Percentiles rank a stretch among this genome's conserved stretches.
These are phyloP conservation scores for Linanthus parryae DNA, from an alignment of 148 eudicot species.

Conservation along the genomic window DNA sequence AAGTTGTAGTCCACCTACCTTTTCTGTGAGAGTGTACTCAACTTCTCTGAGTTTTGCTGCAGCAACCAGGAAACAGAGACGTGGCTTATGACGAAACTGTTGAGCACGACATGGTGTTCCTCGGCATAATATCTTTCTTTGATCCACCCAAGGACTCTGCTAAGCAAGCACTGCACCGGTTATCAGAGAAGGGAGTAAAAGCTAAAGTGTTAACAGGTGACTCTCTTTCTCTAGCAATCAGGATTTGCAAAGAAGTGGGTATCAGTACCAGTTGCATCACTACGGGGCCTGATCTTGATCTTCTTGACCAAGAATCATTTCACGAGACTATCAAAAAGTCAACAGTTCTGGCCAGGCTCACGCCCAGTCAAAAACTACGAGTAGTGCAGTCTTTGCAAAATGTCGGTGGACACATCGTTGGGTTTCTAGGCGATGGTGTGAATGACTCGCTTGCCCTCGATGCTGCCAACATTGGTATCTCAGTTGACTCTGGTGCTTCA, in stretches of 20 bases:
- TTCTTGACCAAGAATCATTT: conserved; percentile 28
- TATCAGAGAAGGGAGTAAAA: conserved; percentile 44
- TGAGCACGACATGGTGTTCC: conserved; percentile 37
- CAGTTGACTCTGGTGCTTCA: conserved; percentile 44
- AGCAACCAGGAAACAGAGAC: conserved; percentile 16
- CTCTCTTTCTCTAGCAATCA: conserved; percentile 38
- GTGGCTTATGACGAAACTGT: conserved; percentile 11
- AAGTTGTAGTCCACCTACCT: too few relatives aligned
- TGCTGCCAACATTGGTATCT: conserved; percentile 44
- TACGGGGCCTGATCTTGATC: conserved; percentile 44
- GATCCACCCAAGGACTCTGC: conserved; percentile 52
- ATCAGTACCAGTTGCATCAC: conserved; percentile 32
- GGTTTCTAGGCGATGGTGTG: conserved; percentile 46
- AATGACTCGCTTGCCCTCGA: conserved; percentile 46
- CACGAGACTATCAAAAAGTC: conserved; percentile 36
- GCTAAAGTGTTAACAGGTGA: conserved; percentile 49
- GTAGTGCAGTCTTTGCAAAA: conserved; percentile 40
- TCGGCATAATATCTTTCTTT: conserved; percentile 36
- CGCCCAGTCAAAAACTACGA: conserved; percentile 44
- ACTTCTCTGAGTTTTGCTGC: conserved; percentile 5
- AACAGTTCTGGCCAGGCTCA: conserved; percentile 43
- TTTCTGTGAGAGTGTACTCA: too few relatives aligned
- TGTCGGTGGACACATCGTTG: conserved; percentile 34
- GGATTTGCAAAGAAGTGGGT: conserved; percentile 46
- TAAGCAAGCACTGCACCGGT: conserved; percentile 43